Base-by-base conservation (phyloP, 2,329 filamentous ascomycete species). In the Fusarium xyrophilum region DNA sequence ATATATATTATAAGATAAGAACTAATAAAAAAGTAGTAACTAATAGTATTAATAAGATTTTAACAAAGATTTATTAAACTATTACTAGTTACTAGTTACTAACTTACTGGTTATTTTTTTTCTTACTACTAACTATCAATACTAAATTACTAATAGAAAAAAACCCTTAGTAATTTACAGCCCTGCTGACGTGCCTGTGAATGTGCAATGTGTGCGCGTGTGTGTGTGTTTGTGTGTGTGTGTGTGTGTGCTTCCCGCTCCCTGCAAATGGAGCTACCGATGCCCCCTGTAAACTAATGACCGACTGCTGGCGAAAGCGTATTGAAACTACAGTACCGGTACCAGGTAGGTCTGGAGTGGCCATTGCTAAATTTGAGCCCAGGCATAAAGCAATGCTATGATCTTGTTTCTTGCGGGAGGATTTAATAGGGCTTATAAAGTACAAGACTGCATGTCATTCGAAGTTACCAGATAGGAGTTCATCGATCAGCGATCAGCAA, bases 161-260 rank as follows among this genome's bases (percentile, higher is more conserved):
- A n/a, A n/a, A n/a, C n/a, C n/a, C n/a, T n/a, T n/a, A n/a, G n/a
- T n/a, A n/a, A n/a, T n/a, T n/a, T n/a, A n/a, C n/a, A n/a, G n/a
- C n/a, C n/a, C n/a, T n/a, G n/a, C n/a, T n/a, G 60, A 62, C 58
- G 68, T 70, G 64, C 66, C 60, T 70, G 58, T 67, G 36, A 44
- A 21, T 39, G 47, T 50, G 21, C 13, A 50, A 38, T 33, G 28
- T 59, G 65, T 72, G 60, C 53, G 63, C 61, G 67, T 56, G 67
- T 21, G 48, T 6, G 42, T 3, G 25, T 72, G 60, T 60, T 61
- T 60, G 67, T 56, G 67, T 21, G 48, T 6, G 42, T 3, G 25
- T 30, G 30, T 7, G 62, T 63, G 67, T 73, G 68, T 57, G 63
- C 70, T 74, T 74, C 72, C 72, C 72, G 72, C 71, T 74, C 72